Evolutionary conservation across 495 filamentous ascomycete genomes (phyloP).

Genomic region (Echria macrotheca): DNA sequence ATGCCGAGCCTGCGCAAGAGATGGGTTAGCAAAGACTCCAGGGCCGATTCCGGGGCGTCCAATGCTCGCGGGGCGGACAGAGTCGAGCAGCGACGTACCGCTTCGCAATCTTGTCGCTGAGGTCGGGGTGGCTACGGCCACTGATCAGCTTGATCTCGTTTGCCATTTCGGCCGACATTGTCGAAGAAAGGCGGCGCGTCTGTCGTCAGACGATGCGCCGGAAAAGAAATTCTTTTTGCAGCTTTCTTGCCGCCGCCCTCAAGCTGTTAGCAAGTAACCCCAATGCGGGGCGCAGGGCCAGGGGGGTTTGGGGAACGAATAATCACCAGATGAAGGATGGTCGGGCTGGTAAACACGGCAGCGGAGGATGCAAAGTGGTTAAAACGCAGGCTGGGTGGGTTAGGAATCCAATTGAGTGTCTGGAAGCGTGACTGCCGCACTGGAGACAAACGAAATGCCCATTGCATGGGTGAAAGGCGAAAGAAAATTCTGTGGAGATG

Average conservation of each 20-base stretch:
- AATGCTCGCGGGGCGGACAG: background rate
- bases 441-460: conserved; percentile 5
- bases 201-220: conserved; percentile 20
- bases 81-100: conserved; percentile 50
- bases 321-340: no score
- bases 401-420: conserved; percentile 3
- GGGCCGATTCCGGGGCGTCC: no score
- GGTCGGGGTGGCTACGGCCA: conserved; percentile 88
- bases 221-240: conserved; percentile 16
- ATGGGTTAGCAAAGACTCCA: no score
- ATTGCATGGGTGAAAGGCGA: conserved; percentile 24
- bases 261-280: conserved; percentile 27
- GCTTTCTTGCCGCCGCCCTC: conserved; percentile 11
- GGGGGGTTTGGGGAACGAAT: no score
- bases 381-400: background rate
- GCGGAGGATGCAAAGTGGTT: background rate
- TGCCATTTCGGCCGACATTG: conserved; percentile 46
- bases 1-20: conserved; percentile 67
- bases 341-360: no score
- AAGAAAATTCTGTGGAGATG: conserved; percentile 30
- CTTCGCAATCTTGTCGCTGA: conserved; percentile 85
- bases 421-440: conserved; percentile 5
- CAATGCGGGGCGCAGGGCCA: conserved; percentile 7
- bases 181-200: conserved; percentile 14
- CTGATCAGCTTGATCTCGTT: conserved; percentile 97